These are phyloP conservation scores for Hondaea fermentalgiana DNA, from an alignment of 108 stramenopile genomes.

Conservation along the genomic window DNA sequence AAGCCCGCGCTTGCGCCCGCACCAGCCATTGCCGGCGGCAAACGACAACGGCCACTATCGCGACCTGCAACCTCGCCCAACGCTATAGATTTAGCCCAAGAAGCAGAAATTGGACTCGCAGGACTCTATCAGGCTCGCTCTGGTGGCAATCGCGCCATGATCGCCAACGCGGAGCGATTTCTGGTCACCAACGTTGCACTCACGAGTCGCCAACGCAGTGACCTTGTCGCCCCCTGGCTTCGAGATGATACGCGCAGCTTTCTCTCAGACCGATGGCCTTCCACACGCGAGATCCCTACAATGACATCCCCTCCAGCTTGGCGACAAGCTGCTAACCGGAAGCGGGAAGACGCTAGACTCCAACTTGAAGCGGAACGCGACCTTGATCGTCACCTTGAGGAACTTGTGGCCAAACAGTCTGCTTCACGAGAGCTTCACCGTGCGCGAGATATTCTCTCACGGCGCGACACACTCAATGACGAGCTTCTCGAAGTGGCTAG, in stretches of 20 bases:
- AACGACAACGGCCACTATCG: no score
- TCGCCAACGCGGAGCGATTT: neutral
- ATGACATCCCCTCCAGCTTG: neutral
- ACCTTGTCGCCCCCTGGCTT: neutral
- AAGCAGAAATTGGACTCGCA: neutral
- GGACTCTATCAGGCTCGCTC: neutral
- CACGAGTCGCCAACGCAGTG: neutral
- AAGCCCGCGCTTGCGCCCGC: no score
- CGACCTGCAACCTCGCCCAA: no score
- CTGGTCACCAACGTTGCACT: neutral
- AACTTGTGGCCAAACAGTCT: neutral
- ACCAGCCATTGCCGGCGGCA: no score
- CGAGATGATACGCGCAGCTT: neutral
- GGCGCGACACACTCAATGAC: neutral
- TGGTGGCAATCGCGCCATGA: neutral
- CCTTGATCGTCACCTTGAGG: neutral
- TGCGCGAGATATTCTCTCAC: neutral
- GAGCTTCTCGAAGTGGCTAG: neutral
- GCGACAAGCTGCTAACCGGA: neutral
- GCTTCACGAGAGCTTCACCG: neutral
- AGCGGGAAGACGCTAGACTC: neutral
- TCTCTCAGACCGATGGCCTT: neutral
- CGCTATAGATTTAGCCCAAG: neutral
- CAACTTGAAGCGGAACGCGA: neutral
- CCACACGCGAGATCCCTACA: neutral